Conservation (phyloP, 352 stramenopile genomes). For the Pythium monospermum region DNA sequence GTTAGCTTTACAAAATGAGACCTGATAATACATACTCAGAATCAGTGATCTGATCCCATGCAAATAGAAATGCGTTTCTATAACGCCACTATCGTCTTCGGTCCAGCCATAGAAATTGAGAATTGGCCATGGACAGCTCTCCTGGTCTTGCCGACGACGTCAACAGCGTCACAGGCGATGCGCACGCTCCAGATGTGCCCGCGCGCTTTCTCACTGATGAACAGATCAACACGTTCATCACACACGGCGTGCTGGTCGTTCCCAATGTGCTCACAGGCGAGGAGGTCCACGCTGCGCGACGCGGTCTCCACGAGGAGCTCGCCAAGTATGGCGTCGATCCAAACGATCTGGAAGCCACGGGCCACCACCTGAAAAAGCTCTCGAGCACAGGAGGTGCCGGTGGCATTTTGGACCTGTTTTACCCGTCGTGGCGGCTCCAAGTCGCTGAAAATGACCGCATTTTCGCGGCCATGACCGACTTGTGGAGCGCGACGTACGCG, state of each 20-base stretch:
- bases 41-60: no score
- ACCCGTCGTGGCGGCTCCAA: constrained; percentile 80
- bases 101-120: no score
- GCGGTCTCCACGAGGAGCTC: constrained; percentile 58
- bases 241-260: constrained; percentile 68
- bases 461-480: constrained; percentile 77
- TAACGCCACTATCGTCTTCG: no score
- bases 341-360: constrained; percentile 55
- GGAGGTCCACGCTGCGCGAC: constrained; percentile 49
- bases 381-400: constrained; percentile 86
- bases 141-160: no score
- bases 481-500: constrained; percentile 80
- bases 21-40: no score
- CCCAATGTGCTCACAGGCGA: constrained; percentile 56
- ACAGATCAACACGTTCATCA: constrained; percentile 61
- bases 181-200: constrained; percentile 19
- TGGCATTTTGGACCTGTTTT: constrained; percentile 87
- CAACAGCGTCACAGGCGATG: not conserved
- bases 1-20: no score
- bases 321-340: constrained; percentile 70
- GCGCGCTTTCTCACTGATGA: constrained; percentile 34
- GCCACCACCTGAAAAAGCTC: constrained; percentile 65
- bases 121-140: no score
- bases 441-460: constrained; percentile 65
- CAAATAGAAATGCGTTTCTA: no score